Percentiles rank a stretch among this genome's conserved stretches.
phyloP scores from a whole-genome alignment of 768 basidiomycete genomes.

The Tulasnella sp. region DNA sequence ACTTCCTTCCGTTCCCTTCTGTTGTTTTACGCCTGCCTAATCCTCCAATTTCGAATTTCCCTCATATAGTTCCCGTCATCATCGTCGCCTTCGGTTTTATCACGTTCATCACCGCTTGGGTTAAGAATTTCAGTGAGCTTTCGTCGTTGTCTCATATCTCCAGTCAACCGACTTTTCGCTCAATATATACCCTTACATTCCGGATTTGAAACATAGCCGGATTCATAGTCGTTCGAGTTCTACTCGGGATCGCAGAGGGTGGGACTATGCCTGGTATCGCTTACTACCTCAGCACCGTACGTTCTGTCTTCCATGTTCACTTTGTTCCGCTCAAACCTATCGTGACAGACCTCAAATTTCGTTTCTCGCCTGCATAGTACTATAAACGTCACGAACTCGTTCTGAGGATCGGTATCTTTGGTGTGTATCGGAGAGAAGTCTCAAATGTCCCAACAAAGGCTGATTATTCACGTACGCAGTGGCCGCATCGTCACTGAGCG shows the following conservation, averaged over 20 bases:
- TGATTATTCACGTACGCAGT: background rate
- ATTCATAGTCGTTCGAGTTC: constrained; percentile 12
- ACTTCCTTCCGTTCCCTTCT: background rate
- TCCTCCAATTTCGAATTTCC: background rate
- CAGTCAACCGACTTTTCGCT: too few species aligned
- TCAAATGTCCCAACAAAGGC: background rate
- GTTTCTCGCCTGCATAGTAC: background rate
- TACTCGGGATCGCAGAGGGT: constrained; percentile 14
- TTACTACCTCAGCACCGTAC: constrained; percentile 13
- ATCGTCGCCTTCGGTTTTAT: constrained; percentile 12
- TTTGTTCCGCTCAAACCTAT: background rate
- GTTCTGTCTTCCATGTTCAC: background rate
- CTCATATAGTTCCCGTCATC: constrained; percentile 4
- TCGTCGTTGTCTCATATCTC: too few species aligned
- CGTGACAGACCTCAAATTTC: background rate
- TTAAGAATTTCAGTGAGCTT: constrained; percentile 8
- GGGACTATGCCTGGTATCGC: constrained; percentile 17
- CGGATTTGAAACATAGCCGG: background rate
- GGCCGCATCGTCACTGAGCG: constrained; percentile 14
- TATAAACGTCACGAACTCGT: constrained; percentile 14
- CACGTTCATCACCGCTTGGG: constrained; percentile 8
- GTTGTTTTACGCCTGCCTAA: background rate
- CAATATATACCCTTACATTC: too few species aligned
- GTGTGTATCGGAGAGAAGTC: background rate
- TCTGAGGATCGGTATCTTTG: constrained; percentile 12